Evolutionary conservation across 176 grass and related monocot genomes (phyloP).

Genomic region (Puccinellia tenuiflora): DNA sequence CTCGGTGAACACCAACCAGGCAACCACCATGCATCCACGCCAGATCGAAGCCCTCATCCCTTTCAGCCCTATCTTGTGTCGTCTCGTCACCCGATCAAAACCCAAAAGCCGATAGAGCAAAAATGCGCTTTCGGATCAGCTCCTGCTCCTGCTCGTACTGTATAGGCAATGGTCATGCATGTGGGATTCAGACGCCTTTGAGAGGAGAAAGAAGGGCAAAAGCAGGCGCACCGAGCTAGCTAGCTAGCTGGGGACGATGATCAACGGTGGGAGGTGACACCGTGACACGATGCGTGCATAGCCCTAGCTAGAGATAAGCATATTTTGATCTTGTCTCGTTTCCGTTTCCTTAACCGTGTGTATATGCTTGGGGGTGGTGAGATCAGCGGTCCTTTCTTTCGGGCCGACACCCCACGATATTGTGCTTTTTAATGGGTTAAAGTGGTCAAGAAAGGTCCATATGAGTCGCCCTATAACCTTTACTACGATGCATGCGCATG

Average conservation of each 20-base stretch:
- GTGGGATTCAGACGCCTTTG: constrained; percentile 3
- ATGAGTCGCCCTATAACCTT: not conserved
- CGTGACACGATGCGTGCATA: not conserved
- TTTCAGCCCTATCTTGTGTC: not conserved
- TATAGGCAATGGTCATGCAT: not conserved
- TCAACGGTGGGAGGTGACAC: constrained; percentile 26
- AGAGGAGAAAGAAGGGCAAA: not conserved
- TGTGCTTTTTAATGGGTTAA: not conserved
- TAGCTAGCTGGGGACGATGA: not conserved
- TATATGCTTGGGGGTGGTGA: not conserved
- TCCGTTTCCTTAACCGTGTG: constrained; percentile 23
- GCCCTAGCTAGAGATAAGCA: constrained; percentile 16
- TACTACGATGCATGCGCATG: not conserved
- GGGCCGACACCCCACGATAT: constrained; percentile 27
- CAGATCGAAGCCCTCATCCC: not conserved
- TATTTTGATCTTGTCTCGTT: not conserved
- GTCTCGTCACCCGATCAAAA: not conserved
- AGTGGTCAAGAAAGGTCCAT: not conserved
- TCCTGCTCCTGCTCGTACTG: not conserved
- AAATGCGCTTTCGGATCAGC: not conserved
- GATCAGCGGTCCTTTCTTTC: not conserved
- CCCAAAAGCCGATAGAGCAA: not conserved
- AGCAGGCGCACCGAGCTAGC: constrained; percentile 27
- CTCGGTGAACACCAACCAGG: not conserved
- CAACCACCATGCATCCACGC: not conserved